phyloP scores from a whole-genome alignment of 2,329 filamentous ascomycete genomes.

The Aureobasidium lini region DNA sequence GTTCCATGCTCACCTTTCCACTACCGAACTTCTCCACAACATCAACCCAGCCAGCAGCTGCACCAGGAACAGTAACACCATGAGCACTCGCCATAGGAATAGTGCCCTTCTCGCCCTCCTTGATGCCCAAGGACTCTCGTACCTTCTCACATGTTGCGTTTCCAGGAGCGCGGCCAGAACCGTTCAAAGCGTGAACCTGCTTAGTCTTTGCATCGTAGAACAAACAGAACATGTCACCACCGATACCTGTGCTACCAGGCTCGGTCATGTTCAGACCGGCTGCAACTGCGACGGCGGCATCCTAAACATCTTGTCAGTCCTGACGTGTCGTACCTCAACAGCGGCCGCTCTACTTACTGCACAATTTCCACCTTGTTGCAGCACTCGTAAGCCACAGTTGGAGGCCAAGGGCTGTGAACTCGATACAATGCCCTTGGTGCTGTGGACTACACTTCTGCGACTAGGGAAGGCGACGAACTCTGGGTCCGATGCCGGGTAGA shows the following conservation, averaged over 20 bases:
- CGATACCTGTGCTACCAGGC: slow-evolving; percentile 86
- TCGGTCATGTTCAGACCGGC: slow-evolving; percentile 91
- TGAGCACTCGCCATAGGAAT: slow-evolving; percentile 74
- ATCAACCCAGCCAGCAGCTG: slow-evolving; percentile 89
- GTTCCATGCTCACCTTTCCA: slow-evolving; percentile 66
- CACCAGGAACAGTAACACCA: slow-evolving; percentile 80
- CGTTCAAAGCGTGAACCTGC: slow-evolving; percentile 80
- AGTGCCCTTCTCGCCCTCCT: slow-evolving; percentile 45
- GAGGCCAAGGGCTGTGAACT: slow-evolving; percentile 86
- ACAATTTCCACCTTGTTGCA: slow-evolving; percentile 86
- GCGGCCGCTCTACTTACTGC: slow-evolving; percentile 53
- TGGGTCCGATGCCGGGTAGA: slow-evolving; percentile 43
- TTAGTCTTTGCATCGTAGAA: slow-evolving; percentile 80
- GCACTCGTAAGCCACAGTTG: slow-evolving; percentile 74
- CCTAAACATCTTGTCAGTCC: slow-evolving; percentile 42
- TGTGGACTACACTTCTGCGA: slow-evolving; percentile 85
- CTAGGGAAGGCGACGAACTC: slow-evolving; percentile 63
- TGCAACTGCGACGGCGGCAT: slow-evolving; percentile 92
- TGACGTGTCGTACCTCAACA: not conserved
- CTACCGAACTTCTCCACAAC: slow-evolving; percentile 83
- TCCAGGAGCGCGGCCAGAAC: slow-evolving; percentile 74
- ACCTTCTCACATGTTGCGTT: slow-evolving; percentile 63
- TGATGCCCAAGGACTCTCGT: slow-evolving; percentile 60
- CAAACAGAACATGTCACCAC: slow-evolving; percentile 94
- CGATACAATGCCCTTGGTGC: slow-evolving; percentile 82